phyloP scores from a whole-genome alignment of 164 flowering plant genomes.

The Umbellularia californica region DNA sequence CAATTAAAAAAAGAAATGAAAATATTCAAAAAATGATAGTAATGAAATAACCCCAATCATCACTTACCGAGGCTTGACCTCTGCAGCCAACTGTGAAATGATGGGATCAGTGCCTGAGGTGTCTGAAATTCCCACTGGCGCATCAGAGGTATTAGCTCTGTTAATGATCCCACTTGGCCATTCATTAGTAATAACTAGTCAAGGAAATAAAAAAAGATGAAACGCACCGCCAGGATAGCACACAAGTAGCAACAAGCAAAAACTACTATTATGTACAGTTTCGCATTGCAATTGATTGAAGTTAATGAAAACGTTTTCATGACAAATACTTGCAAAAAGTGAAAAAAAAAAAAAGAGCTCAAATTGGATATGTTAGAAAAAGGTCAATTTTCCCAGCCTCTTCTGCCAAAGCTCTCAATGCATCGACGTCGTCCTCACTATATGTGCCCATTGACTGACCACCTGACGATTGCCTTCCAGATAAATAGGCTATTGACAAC shows the following conservation, averaged over 20 bases:
- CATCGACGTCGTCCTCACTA: conserved; percentile 85
- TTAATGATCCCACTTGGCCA: conserved; percentile 85
- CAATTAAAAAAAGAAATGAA: too few species aligned
- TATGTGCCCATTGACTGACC: conserved; percentile 64
- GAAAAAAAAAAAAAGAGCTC: not conserved
- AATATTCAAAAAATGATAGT: not conserved
- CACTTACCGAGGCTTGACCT: conserved; percentile 89
- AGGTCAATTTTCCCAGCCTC: conserved; percentile 80
- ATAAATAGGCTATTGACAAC: conserved; percentile 73
- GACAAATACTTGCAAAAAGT: too few species aligned
- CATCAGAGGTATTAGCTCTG: conserved; percentile 44
- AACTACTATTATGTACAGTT: not conserved
- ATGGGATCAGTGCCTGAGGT: conserved; percentile 47
- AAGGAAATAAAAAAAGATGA: conserved; percentile 45
- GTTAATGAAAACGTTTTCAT: not conserved
- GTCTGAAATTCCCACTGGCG: conserved; percentile 56
- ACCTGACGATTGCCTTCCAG: conserved; percentile 61
- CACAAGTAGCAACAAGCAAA: not conserved
- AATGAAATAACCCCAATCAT: not conserved
- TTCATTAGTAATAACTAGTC: conserved; percentile 69
- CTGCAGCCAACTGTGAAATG: conserved; percentile 72
- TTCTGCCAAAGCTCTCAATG: conserved; percentile 83
- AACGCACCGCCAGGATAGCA: not conserved
- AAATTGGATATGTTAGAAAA: conserved; percentile 87
- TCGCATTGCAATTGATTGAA: not conserved